Evolutionary conservation across 2,329 filamentous ascomycete genomes (phyloP).

Genomic region (Aspergillus aculeatus): DNA sequence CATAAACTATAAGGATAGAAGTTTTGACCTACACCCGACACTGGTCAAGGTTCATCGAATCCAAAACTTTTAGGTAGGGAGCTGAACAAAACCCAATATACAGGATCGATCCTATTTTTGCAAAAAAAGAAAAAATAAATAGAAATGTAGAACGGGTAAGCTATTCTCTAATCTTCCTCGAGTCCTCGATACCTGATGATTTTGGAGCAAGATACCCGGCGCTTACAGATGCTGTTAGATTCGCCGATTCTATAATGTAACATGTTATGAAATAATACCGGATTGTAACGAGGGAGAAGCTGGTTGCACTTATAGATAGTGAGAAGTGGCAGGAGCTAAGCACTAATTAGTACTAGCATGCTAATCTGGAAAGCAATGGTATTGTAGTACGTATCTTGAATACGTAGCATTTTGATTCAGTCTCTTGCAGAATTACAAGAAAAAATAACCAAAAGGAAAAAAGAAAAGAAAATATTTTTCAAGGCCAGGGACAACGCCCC

Average conservation of each 20-base stretch:
- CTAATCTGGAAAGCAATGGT: not conserved
- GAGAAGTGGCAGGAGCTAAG: not conserved
- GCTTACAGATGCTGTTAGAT: not conserved
- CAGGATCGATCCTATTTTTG: not conserved
- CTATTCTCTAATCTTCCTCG: no score
- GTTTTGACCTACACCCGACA: not conserved
- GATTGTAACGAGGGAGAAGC: not conserved
- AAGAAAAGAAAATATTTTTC: slow-evolving; percentile 7
- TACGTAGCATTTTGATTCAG: slow-evolving; percentile 2
- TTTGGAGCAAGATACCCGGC: not conserved
- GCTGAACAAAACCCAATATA: not conserved
- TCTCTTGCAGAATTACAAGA: not conserved
- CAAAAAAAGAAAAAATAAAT: no score
- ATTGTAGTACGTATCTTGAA: not conserved
- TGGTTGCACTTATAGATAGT: not conserved
- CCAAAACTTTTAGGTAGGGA: not conserved
- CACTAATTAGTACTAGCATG: not conserved
- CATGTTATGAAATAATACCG: not conserved
- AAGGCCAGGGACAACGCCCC: slow-evolving; percentile 22
- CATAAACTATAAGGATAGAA: not conserved
- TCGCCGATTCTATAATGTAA: not conserved
- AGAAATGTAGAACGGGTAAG: no score
- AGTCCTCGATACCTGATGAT: not conserved
- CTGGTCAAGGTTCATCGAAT: not conserved
- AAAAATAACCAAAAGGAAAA: not conserved